Evolutionary conservation across 2,329 filamentous ascomycete genomes (phyloP).

Genomic region (Mycogone perniciosa): DNA sequence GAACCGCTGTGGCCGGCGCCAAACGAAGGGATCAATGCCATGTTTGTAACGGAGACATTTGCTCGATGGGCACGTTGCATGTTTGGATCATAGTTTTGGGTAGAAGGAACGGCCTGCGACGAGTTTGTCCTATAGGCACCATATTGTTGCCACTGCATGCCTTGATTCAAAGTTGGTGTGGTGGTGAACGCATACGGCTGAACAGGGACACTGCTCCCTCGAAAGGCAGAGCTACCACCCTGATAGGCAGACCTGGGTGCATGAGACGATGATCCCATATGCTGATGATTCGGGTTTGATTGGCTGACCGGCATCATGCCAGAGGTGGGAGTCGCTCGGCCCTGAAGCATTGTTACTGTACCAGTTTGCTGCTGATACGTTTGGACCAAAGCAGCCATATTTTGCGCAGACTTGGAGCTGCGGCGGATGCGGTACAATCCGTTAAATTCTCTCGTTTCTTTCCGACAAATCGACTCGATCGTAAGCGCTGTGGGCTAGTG

Average conservation of each 20-base stretch:
- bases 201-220: constrained; percentile 52
- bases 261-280: constrained; percentile 33
- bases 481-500: not conserved
- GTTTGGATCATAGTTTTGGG: constrained; percentile 20
- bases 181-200: constrained; percentile 72
- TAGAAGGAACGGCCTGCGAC: constrained; percentile 36
- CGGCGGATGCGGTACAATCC: not conserved
- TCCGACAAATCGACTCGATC: not conserved
- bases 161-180: constrained; percentile 58
- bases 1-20: constrained; percentile 35
- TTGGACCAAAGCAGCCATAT: constrained; percentile 81
- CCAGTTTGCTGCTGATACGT: constrained; percentile 69
- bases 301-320: constrained; percentile 45
- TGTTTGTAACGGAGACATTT: constrained; percentile 34
- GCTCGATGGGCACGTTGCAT: constrained; percentile 23
- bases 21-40: constrained; percentile 32
- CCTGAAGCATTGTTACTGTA: constrained; percentile 70
- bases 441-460: not conserved
- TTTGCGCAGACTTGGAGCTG: constrained; percentile 26
- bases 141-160: constrained; percentile 45
- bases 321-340: constrained; percentile 54
- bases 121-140: constrained; percentile 43
- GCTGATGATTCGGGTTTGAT: constrained; percentile 45
- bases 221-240: constrained; percentile 41
- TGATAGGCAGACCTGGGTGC: constrained; percentile 26